Evolutionary conservation across 345 rosid genomes (phyloP), one percentile per base, ranked within the genome.

Genomic region (Populus tremula): DNA sequence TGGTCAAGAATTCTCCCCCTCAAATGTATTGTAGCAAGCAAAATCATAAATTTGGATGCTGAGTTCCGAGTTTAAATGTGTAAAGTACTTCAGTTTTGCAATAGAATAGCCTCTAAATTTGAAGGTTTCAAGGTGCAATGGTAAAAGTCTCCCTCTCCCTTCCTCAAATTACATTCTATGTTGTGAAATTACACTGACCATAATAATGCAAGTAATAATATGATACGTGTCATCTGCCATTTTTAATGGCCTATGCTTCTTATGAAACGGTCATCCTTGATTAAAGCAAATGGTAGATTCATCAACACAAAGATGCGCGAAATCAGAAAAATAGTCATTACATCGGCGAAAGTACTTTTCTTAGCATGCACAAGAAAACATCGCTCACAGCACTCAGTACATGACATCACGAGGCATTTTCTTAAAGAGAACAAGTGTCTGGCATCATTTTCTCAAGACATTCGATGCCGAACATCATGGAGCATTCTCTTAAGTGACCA

Each of bases 401-500:
- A 23, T n/a, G 64, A n/a, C 64, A 59, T 59, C 14, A 59, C 5
- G 2, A 11, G 13, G 29, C 14, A 8, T 59, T 59, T 59, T 59
- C 63, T n/a, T n/a, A 8, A 8, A 9, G 64, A 59, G 12, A 59
- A 10, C 3, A 9, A 3, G 6, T 9, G 63, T 2, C 63, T 23
- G 5, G 25, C 25, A 56, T 59, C 16, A n/a, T n/a, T 10, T 59
- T n/a, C 29, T 56, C 25, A 23, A 10, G 64, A 59, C 27, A 59
- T n/a, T 59, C 29, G 62, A n/a, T 21, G 62, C 13, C 62, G 25
- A n/a, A 9, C 62, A 56, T n/a, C 5, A 23, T 4, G 29, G 11
- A 25, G 64, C 29, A 59, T 59, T 23, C 9, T 59, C 64, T 59
- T 10, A 59, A 59, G 64, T n/a, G 25, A 59, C 29, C 99, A 92